Evolutionary conservation across 352 stramenopile species (phyloP).

Genomic region (Globisporangium nunn): DNA sequence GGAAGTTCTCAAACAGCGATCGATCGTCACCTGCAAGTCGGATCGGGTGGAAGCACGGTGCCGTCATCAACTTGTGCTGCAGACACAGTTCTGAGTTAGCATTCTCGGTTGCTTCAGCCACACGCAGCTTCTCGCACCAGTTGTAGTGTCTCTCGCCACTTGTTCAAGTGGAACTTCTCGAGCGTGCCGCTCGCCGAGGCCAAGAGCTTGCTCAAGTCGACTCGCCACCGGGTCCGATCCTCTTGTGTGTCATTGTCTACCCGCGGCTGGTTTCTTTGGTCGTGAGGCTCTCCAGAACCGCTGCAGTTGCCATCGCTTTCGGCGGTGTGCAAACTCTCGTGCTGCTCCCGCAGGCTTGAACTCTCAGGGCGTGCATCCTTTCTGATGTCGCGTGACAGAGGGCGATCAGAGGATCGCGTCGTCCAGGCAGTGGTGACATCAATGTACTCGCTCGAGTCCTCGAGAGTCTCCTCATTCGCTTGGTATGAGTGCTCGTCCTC

Average conservation of each 20-base stretch:
- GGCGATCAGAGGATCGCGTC: not conserved
- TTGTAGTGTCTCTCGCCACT: constrained; percentile 50
- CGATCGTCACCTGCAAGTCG: constrained; percentile 51
- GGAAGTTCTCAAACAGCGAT: constrained; percentile 62
- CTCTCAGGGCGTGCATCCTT: not conserved
- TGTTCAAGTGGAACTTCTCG: constrained; percentile 53
- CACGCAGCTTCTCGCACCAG: constrained; percentile 22
- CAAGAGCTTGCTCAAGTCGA: constrained; percentile 7
- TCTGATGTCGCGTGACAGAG: not conserved
- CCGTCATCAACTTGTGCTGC: constrained; percentile 32
- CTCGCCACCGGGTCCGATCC: not conserved
- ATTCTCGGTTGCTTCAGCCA: not conserved
- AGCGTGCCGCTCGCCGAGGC: constrained; percentile 32
- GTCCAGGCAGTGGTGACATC: constrained; percentile 9
- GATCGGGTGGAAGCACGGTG: constrained; percentile 36
- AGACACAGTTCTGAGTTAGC: not conserved
- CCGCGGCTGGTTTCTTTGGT: not conserved
- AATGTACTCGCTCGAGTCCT: constrained; percentile 5
- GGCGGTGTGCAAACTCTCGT: not conserved
- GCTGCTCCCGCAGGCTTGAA: not conserved
- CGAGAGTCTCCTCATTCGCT: not conserved
- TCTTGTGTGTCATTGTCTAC: not conserved
- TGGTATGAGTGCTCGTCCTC: not conserved
- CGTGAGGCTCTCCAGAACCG: not conserved
- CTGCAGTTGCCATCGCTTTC: not conserved